A percentile compares a stretch with the other conserved stretches of the same genome.
Conservation (phyloP, 2,329 filamentous ascomycete species). For the Colletotrichum agaves region DNA sequence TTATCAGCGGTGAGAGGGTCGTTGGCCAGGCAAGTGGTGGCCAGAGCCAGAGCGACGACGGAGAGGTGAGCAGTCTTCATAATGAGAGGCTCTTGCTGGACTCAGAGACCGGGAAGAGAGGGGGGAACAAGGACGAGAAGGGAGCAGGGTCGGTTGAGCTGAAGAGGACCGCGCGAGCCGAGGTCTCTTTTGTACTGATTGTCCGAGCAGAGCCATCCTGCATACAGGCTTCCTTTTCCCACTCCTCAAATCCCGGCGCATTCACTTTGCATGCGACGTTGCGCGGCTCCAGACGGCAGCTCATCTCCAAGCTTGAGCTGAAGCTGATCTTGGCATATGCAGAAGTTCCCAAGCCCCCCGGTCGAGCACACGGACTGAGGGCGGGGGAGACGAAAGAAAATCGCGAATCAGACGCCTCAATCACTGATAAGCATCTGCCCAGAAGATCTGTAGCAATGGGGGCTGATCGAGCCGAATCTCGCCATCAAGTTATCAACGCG, state of each 20-base stretch:
- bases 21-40: conserved; percentile 32
- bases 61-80: conserved; percentile 35
- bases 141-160: conserved; percentile 13
- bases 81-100: not conserved
- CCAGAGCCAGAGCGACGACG: conserved; percentile 30
- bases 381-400: conserved; percentile 13
- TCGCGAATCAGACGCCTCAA: conserved; percentile 19
- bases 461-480: not conserved
- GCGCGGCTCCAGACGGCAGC: not conserved
- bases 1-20: conserved; percentile 51
- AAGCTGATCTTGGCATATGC: conserved; percentile 22
- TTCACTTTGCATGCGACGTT: not conserved
- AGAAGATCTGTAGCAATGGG: not conserved
- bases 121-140: conserved; percentile 15
- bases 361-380: not conserved
- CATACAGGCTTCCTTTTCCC: not conserved
- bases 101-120: conserved; percentile 11
- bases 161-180: not conserved
- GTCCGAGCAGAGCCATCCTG: not conserved
- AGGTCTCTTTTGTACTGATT: conserved; percentile 4
- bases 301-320: conserved; percentile 20
- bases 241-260: not conserved
- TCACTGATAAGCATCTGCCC: conserved; percentile 30
- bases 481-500: conserved; percentile 12
- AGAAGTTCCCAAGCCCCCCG: conserved; percentile 10